A percentile compares a stretch with the other conserved stretches of the same genome.
These are phyloP conservation scores for Lachancea thermotolerans DNA, from an alignment of 805 yeast species.

Conservation along the genomic window DNA sequence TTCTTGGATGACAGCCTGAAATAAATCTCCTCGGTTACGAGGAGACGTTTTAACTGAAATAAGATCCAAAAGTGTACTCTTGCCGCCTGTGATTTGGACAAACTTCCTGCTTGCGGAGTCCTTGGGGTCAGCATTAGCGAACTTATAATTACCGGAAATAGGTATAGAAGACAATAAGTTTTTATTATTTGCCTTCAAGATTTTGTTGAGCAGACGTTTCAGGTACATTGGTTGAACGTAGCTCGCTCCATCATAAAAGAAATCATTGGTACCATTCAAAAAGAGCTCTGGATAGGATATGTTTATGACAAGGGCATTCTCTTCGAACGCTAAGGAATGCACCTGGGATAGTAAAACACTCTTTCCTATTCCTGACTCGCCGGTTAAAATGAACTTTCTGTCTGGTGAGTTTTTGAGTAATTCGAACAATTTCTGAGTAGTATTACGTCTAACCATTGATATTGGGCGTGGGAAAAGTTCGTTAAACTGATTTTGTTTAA, in stretches of 20 bases:
- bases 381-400: constrained; percentile 50
- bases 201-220: constrained; percentile 50
- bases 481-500: constrained; percentile 59
- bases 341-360: constrained; percentile 61
- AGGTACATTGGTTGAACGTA: constrained; percentile 79
- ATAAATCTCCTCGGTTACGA: constrained; percentile 38
- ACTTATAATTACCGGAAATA: constrained; percentile 31
- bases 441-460: constrained; percentile 47
- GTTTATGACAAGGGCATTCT: constrained; percentile 59
- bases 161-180: constrained; percentile 32
- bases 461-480: constrained; percentile 60
- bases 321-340: constrained; percentile 28
- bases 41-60: constrained; percentile 31
- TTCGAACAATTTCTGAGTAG: constrained; percentile 35
- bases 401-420: constrained; percentile 36
- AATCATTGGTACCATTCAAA: constrained; percentile 70
- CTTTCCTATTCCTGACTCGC: constrained; percentile 76
- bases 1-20: constrained; percentile 50
- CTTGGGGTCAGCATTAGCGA: constrained; percentile 29
- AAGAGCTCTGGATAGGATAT: constrained; percentile 55
- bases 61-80: constrained; percentile 40
- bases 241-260: constrained; percentile 43
- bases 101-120: constrained; percentile 25
- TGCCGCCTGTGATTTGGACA: constrained; percentile 22
- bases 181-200: constrained; percentile 40